Conservation (phyloP, 1,284 basidiomycete species). For the Quambalaria eucalypti region DNA sequence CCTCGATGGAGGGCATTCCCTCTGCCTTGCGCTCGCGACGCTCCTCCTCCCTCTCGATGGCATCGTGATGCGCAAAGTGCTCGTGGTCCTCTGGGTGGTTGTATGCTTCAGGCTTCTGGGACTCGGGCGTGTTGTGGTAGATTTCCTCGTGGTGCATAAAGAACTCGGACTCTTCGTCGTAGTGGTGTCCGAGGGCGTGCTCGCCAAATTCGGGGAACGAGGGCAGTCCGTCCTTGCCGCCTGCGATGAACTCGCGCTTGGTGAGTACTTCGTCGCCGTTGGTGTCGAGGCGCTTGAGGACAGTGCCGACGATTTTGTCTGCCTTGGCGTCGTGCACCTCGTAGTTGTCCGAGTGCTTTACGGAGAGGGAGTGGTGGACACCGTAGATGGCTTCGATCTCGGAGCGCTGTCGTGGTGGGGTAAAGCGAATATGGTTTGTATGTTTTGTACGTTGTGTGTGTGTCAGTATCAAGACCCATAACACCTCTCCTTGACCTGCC, state of each 20-base stretch:
- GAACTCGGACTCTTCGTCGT: constrained; percentile 51
- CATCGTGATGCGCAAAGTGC: constrained; percentile 77
- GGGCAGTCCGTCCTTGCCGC: constrained; percentile 68
- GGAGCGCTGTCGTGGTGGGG: constrained; percentile 23
- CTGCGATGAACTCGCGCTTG: constrained; percentile 67
- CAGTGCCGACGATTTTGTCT: constrained; percentile 65
- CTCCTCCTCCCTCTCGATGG: constrained; percentile 77
- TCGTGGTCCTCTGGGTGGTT: constrained; percentile 66
- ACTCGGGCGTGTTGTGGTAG: constrained; percentile 89
- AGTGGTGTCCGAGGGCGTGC: constrained; percentile 73
- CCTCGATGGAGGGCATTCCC: constrained; percentile 56
- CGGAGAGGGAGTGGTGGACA: constrained; percentile 85
- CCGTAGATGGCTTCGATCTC: constrained; percentile 56
- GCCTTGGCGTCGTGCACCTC: constrained; percentile 77
- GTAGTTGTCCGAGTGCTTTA: constrained; percentile 69
- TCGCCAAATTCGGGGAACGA: constrained; percentile 59
- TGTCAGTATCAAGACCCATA: too few species aligned
- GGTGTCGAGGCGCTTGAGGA: constrained; percentile 68
- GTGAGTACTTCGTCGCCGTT: constrained; percentile 69
- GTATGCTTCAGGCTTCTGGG: constrained; percentile 90
- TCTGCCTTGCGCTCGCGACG: constrained; percentile 70
- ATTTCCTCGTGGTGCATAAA: constrained; percentile 57
- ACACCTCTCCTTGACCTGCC: too few species aligned
- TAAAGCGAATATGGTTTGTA: too few species aligned
- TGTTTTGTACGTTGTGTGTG: too few species aligned